A percentile compares a stretch with the other conserved stretches of the same genome.
Conservation (phyloP, 495 filamentous ascomycete species). For the Chaetomium cochliodes region DNA sequence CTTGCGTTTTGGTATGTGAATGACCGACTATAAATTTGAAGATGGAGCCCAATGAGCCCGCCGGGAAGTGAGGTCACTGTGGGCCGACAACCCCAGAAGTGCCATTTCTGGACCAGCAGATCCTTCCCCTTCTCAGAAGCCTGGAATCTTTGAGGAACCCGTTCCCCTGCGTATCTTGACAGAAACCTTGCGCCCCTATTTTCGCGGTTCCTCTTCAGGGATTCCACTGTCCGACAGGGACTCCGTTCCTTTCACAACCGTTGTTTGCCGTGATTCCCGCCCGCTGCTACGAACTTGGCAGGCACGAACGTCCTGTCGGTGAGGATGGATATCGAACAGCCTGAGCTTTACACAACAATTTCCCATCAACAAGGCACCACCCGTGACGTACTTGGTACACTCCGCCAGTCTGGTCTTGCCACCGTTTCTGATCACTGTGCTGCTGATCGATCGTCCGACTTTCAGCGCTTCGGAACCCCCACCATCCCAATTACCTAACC, state of each 20-base stretch:
- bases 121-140: constrained; percentile 21
- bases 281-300: neutral
- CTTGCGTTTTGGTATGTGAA: too few relatives aligned
- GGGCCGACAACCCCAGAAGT: constrained; percentile 9
- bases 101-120: constrained; percentile 26
- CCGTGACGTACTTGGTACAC: neutral
- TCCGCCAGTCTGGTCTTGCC: neutral
- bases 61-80: constrained; percentile 23
- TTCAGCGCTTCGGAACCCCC: constrained; percentile 1
- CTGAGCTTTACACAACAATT: too few relatives aligned
- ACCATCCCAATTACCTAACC: neutral
- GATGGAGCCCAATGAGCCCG: neutral
- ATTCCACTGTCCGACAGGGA: neutral
- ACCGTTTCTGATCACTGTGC: neutral
- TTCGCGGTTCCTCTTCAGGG: neutral
- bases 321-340: too few relatives aligned
- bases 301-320: neutral
- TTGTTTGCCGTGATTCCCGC: constrained; percentile 2
- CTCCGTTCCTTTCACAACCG: neutral
- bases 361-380: too few relatives aligned
- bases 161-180: constrained; percentile 26
- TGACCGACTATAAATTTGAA: neutral
- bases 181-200: constrained; percentile 17
- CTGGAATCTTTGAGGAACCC: constrained; percentile 8
- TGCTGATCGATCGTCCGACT: constrained; percentile 5